Evolutionary conservation across 257 asterid genomes (phyloP), one percentile per base, ranked within the genome.

Genomic region (Cruciata laevipes): DNA sequence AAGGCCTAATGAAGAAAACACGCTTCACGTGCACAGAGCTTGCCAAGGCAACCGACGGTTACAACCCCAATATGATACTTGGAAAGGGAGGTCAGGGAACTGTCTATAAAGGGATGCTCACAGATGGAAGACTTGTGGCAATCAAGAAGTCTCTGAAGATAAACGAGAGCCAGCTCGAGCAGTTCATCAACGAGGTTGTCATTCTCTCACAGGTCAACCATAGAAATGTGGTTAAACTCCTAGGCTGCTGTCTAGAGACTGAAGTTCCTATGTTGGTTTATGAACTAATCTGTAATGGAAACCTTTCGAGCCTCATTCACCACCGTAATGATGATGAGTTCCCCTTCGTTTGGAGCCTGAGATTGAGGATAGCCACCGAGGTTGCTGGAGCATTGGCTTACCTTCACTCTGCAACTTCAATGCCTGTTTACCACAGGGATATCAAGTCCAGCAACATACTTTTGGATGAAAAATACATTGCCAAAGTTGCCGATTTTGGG

Each of bases 1-100:
- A 76, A 11, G 59, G 53, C 11, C 49, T 37, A 17, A 61, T 76
- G 14, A 68, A 67, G 37, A 76, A 63, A 20, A 71, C 66, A 21
- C 68, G 61, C 37, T 76, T 76, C 64, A 76, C 71, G 4, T 65
- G 71, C 27, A 63, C 7, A n/a, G 77, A 76, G 23, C 14, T 76
- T 61, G 62, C 30, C 16, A 58, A 58, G 30, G 62, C 62, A 7
- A 57, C 32, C 6, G 62, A 57, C 16, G 62, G 67, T 3, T 68
- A 33, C 55, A 68, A 68, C 40, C 55, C 10, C 7, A 68, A 68
- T 23, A 25, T 62, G 18, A 38, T 68, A 14, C 71, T 68, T 0
- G 71, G 71, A 2, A 11, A 17, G 58, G 71, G 71, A 4, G 71
- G 71, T 9, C 71, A 68, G 47, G 55, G 55, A 9, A 55, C 71